phyloP scores from a whole-genome alignment of 495 filamentous ascomycete species.

The Neurospora sp. region DNA sequence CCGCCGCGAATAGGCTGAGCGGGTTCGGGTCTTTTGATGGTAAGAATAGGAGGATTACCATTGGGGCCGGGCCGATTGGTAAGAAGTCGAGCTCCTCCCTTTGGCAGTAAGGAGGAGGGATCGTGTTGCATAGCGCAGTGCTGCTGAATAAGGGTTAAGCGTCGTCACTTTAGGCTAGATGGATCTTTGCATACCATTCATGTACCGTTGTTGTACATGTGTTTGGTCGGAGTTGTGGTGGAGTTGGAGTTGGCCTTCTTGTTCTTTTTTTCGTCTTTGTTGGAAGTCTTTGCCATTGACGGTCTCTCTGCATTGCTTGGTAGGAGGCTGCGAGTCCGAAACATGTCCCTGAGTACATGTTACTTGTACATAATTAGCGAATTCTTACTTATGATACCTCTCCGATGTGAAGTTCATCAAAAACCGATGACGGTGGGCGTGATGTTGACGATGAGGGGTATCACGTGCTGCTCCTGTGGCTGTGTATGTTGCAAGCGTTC shows the following conservation, averaged over 20 bases:
- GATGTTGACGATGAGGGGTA: background rate
- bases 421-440: background rate
- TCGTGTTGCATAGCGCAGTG: background rate
- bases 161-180: background rate
- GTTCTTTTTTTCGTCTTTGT: background rate
- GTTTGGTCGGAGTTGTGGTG: background rate
- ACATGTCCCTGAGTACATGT: background rate
- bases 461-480: background rate
- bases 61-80: constrained; percentile 3
- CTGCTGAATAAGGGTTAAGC: background rate
- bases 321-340: background rate
- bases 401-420: background rate
- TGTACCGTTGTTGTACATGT: background rate
- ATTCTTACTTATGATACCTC: background rate
- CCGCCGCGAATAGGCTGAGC: background rate
- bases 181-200: background rate
- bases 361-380: background rate
- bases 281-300: background rate
- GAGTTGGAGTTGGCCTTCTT: background rate
- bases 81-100: background rate
- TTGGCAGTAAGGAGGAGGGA: background rate
- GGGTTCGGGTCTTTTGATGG: constrained; percentile 7
- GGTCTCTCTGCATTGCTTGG: background rate
- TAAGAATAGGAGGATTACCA: constrained; percentile 26
- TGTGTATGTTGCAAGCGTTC: background rate